These are phyloP conservation scores for Jatropha multifida DNA, from an alignment of 441 rosid species.

Conservation along the genomic window DNA sequence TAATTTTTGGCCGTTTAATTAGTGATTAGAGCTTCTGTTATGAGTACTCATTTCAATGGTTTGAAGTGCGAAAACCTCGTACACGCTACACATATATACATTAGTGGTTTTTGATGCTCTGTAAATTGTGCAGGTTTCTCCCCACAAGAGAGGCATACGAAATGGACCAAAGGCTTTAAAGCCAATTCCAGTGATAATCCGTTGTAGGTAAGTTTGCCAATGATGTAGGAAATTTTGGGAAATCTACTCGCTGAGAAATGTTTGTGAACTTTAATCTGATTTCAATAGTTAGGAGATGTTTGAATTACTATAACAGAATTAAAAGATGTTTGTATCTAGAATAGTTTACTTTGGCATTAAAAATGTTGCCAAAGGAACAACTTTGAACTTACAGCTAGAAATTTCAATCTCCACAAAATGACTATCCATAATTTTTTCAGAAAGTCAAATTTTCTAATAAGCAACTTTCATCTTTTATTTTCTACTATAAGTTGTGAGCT, in stretches of 20 bases:
- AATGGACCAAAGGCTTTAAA: conserved; percentile 92
- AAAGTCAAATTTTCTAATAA: background rate
- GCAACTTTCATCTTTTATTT: background rate
- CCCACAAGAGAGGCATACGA: conserved; percentile 77
- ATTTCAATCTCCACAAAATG: background rate
- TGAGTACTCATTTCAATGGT: background rate
- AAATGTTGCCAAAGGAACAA: background rate
- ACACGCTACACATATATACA: no score
- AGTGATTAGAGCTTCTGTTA: background rate
- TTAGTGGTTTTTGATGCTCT: conserved; percentile 3
- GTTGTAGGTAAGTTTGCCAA: conserved; percentile 60
- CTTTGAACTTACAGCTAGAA: background rate
- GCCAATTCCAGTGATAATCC: conserved; percentile 74
- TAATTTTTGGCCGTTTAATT: background rate
- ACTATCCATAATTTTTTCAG: background rate
- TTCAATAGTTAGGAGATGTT: conserved; percentile 4
- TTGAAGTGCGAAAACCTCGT: background rate
- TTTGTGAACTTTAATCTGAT: background rate
- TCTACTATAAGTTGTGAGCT: background rate
- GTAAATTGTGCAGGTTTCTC: conserved; percentile 54
- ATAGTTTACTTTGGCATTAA: background rate
- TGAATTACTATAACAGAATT: background rate
- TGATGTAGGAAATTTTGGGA: background rate
- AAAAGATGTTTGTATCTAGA: conserved; percentile 2
- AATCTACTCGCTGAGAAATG: background rate